phyloP scores from a whole-genome alignment of 257 asterid species.

The Solanum dulcamara region DNA sequence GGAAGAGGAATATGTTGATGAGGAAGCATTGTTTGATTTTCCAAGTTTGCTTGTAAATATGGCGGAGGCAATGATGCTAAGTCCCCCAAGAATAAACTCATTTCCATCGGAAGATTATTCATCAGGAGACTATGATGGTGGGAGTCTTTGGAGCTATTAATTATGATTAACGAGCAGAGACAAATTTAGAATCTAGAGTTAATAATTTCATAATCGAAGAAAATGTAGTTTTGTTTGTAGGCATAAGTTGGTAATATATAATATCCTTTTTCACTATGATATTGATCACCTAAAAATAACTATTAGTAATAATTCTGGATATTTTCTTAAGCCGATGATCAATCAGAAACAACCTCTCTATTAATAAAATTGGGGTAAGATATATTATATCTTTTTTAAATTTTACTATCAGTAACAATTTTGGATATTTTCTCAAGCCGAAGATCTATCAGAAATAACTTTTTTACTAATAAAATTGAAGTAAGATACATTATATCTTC shows the following conservation, averaged over 20 bases:
- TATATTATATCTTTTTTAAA: too few relatives aligned
- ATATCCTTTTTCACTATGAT: too few relatives aligned
- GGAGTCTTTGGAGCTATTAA: conserved; percentile 1
- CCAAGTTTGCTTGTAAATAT: background rate
- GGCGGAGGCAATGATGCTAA: conserved; percentile 9
- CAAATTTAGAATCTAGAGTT: background rate
- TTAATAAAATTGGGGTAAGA: too few relatives aligned
- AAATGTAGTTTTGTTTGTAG: background rate
- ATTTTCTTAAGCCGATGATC: too few relatives aligned
- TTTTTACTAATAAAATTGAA: too few relatives aligned
- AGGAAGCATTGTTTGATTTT: background rate
- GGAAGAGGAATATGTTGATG: background rate
- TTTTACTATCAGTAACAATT: too few relatives aligned
- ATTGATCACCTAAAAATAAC: too few relatives aligned
- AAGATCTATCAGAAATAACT: too few relatives aligned
- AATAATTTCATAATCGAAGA: background rate
- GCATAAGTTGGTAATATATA: background rate
- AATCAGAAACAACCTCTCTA: too few relatives aligned
- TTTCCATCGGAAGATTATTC: background rate
- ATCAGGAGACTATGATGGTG: background rate
- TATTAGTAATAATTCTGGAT: too few relatives aligned
- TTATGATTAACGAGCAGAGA: background rate
- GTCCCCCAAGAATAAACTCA: background rate
- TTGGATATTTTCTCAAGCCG: too few relatives aligned
- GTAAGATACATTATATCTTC: too few relatives aligned